These are phyloP conservation scores for Moesziomyces antarcticus DNA, from an alignment of 1,284 basidiomycete genomes.

Conservation along the genomic window DNA sequence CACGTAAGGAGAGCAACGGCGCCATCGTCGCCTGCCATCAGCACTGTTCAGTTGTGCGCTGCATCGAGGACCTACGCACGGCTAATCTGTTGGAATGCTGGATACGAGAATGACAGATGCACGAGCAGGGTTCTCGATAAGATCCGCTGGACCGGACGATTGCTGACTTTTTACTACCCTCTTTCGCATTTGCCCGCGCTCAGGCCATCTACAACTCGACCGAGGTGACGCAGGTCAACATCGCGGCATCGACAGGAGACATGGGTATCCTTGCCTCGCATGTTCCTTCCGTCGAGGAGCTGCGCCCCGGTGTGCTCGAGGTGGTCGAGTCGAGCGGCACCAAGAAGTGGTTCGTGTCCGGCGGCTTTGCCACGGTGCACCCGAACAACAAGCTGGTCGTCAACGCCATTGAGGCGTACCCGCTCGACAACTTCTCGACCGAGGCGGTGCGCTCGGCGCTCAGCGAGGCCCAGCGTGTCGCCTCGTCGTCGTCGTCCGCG, in stretches of 20 bases:
- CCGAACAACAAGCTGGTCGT: constrained; percentile 96
- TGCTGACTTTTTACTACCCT: constrained; percentile 3
- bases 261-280: constrained; percentile 67
- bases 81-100: not conserved
- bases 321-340: constrained; percentile 64
- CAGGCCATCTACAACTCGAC: constrained; percentile 60
- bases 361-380: constrained; percentile 97
- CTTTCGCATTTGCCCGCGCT: not conserved
- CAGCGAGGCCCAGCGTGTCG: constrained; percentile 86
- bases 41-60: too few species aligned
- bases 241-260: constrained; percentile 62
- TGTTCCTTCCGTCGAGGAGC: constrained; percentile 66
- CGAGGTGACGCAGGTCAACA: constrained; percentile 65
- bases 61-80: too few species aligned
- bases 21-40: too few species aligned
- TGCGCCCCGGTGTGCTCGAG: constrained; percentile 66
- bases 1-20: too few species aligned
- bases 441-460: constrained; percentile 91
- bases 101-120: not conserved
- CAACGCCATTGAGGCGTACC: constrained; percentile 96
- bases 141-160: not conserved
- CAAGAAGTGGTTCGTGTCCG: constrained; percentile 76
- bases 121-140: not conserved
- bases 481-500: constrained; percentile 84
- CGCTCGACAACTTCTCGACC: constrained; percentile 86